These are phyloP conservation scores for Alternaria burnsii DNA, from an alignment of 2,329 filamentous ascomycete species.

Conservation along the genomic window DNA sequence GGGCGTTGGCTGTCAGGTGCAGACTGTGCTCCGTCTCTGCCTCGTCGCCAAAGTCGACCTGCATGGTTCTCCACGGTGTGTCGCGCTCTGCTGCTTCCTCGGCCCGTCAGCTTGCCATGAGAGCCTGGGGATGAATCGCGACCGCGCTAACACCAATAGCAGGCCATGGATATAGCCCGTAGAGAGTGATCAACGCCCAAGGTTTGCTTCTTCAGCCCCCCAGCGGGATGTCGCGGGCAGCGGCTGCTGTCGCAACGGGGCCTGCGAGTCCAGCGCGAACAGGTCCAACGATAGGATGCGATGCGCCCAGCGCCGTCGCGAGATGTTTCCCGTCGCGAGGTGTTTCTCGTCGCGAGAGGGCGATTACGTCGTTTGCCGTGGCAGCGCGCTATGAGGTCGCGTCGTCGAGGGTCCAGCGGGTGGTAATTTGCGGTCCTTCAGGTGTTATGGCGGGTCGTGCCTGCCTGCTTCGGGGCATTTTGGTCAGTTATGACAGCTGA, in stretches of 20 bases:
- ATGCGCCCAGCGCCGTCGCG: slow-evolving; percentile 40
- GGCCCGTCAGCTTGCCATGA: slow-evolving; percentile 46
- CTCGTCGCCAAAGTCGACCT: slow-evolving; percentile 49
- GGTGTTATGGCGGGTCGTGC: slow-evolving; percentile 26
- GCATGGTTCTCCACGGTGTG: slow-evolving; percentile 43
- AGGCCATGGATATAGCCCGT: slow-evolving; percentile 26
- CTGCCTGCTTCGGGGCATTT: slow-evolving; percentile 39
- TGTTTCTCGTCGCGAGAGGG: slow-evolving; percentile 3
- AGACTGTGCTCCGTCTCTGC: slow-evolving; percentile 45
- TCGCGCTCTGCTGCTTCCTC: slow-evolving; percentile 31
- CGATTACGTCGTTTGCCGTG: slow-evolving; percentile 14
- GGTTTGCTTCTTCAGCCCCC: neutral
- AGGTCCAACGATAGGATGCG: slow-evolving; percentile 36
- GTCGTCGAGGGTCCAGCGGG: slow-evolving; percentile 22
- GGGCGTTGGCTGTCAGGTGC: slow-evolving; percentile 40
- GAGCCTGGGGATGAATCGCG: slow-evolving; percentile 30
- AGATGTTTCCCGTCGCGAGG: neutral
- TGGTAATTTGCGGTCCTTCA: slow-evolving; percentile 43
- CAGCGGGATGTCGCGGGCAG: slow-evolving; percentile 2
- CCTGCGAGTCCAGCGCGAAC: slow-evolving; percentile 31
- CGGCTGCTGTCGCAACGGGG: slow-evolving; percentile 21
- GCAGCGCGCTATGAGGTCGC: slow-evolving; percentile 23
- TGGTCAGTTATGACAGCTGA: slow-evolving; percentile 31
- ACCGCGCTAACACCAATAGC: slow-evolving; percentile 31
- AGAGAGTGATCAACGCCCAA: slow-evolving; percentile 11